These are phyloP conservation scores for Candida sanyaensis DNA, from an alignment of 1,139 yeast species.

Conservation along the genomic window DNA sequence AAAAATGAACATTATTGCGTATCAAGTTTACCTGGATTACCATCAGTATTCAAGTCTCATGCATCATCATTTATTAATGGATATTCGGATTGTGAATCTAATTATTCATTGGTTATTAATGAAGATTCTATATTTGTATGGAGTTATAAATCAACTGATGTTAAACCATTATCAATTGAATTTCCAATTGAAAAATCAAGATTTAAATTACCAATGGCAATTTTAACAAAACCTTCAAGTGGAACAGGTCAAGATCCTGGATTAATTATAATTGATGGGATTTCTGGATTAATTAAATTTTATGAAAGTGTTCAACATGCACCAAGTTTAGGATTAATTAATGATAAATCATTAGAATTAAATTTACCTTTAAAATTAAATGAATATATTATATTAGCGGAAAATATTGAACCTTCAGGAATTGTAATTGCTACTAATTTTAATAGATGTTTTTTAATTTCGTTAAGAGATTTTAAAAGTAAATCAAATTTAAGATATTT, in stretches of 20 bases:
- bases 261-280: constrained; percentile 56
- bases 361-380: constrained; percentile 41
- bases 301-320: constrained; percentile 72
- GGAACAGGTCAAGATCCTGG: constrained; percentile 67
- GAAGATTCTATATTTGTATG: constrained; percentile 62
- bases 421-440: constrained; percentile 69
- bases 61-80: constrained; percentile 38
- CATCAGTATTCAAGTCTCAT: constrained; percentile 35
- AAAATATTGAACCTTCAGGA: constrained; percentile 76
- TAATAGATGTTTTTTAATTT: constrained; percentile 64
- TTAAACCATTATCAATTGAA: constrained; percentile 57
- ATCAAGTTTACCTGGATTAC: constrained; percentile 59
- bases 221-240: constrained; percentile 66
- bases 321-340: constrained; percentile 63
- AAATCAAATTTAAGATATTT: constrained; percentile 49
- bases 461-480: constrained; percentile 70
- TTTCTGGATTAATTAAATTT: constrained; percentile 57
- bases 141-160: constrained; percentile 64
- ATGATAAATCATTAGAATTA: constrained; percentile 42
- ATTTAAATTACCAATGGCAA: constrained; percentile 50
- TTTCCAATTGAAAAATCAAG: constrained; percentile 32
- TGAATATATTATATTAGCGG: constrained; percentile 59
- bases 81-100: constrained; percentile 53
- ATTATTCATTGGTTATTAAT: constrained; percentile 57
- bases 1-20: constrained; percentile 62